A percentile compares a stretch with the other conserved stretches of the same genome.
Evolutionary conservation across 1,139 yeast genomes (phyloP).

Genomic region (Saccharomycopsis phalli): DNA sequence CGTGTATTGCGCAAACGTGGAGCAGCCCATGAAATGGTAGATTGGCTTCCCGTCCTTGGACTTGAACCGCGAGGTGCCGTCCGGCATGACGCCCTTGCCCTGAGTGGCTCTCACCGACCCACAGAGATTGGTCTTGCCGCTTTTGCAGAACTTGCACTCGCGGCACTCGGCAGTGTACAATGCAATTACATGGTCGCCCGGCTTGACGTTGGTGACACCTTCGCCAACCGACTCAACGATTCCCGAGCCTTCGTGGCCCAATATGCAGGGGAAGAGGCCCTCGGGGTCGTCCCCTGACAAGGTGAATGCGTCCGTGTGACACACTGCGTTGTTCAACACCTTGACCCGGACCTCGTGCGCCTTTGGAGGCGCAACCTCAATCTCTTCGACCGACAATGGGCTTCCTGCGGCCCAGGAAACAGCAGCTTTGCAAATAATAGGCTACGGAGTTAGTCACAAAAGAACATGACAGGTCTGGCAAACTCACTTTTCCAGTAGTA

Average conservation of each 20-base stretch:
- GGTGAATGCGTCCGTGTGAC: constrained; percentile 98
- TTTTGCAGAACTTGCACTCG: constrained; percentile 89
- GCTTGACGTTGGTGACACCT: constrained; percentile 79
- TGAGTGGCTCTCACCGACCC: constrained; percentile 86
- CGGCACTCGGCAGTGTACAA: constrained; percentile 94
- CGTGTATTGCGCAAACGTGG: constrained; percentile 93
- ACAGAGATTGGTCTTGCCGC: constrained; percentile 94
- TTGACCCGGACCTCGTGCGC: constrained; percentile 97
- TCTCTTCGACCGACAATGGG: constrained; percentile 76
- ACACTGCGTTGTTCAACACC: constrained; percentile 81
- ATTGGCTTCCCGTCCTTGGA: constrained; percentile 69
- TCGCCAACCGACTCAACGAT: constrained; percentile 88
- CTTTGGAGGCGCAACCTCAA: constrained; percentile 87
- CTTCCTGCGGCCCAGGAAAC: constrained; percentile 94
- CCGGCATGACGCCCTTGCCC: constrained; percentile 91
- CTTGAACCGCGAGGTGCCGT: constrained; percentile 80
- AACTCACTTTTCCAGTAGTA: background rate
- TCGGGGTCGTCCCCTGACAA: constrained; percentile 93
- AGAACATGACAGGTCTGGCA: background rate
- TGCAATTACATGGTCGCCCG: constrained; percentile 86
- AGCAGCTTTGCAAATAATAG: constrained; percentile 89
- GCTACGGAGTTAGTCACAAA: constrained; percentile 29
- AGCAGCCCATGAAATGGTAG: constrained; percentile 94
- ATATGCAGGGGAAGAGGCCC: constrained; percentile 85
- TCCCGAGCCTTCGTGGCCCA: constrained; percentile 98